Percentiles rank a stretch among this genome's conserved stretches.
Conservation (phyloP, 768 basidiomycete species). For the Galerina sulciceps region DNA sequence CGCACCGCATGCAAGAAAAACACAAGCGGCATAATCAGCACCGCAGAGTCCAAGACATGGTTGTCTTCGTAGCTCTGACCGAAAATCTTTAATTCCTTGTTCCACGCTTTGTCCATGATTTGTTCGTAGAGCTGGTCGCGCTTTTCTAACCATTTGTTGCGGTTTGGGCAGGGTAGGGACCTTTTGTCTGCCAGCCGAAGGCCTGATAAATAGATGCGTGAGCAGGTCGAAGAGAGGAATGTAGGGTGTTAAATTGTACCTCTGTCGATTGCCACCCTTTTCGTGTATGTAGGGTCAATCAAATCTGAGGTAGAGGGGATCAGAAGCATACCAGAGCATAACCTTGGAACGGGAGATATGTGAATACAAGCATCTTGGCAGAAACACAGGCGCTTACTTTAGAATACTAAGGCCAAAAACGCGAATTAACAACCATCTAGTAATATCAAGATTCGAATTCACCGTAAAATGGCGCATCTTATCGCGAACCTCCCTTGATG, state of each 20-base stretch:
- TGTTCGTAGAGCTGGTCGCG: conserved; percentile 92
- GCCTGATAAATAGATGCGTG: conserved; percentile 37
- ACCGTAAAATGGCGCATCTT: conserved; percentile 86
- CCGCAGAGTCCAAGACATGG: conserved; percentile 81
- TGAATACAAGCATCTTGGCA: neutral
- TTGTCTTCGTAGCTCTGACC: conserved; percentile 92
- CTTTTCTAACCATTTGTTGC: conserved; percentile 70
- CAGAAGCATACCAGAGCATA: conserved; percentile 78
- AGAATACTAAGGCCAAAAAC: conserved; percentile 16
- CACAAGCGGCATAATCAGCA: conserved; percentile 91
- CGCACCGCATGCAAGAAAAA: conserved; percentile 87
- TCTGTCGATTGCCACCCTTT: conserved; percentile 93
- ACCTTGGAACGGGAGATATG: conserved; percentile 46
- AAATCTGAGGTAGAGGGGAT: neutral
- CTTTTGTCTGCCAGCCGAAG: conserved; percentile 94
- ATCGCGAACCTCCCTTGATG: conserved; percentile 84
- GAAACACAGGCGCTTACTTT: conserved; percentile 13
- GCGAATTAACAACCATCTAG: conserved; percentile 2
- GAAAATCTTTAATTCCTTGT: conserved; percentile 68
- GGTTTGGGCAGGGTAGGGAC: conserved; percentile 82
- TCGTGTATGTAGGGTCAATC: neutral
- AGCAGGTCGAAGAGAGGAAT: neutral
- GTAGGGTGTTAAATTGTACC: conserved; percentile 42
- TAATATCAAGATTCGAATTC: conserved; percentile 24
- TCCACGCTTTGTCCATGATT: conserved; percentile 90